These are phyloP conservation scores for Nemania sp. DNA, from an alignment of 2,329 filamentous ascomycete genomes.

Conservation along the genomic window DNA sequence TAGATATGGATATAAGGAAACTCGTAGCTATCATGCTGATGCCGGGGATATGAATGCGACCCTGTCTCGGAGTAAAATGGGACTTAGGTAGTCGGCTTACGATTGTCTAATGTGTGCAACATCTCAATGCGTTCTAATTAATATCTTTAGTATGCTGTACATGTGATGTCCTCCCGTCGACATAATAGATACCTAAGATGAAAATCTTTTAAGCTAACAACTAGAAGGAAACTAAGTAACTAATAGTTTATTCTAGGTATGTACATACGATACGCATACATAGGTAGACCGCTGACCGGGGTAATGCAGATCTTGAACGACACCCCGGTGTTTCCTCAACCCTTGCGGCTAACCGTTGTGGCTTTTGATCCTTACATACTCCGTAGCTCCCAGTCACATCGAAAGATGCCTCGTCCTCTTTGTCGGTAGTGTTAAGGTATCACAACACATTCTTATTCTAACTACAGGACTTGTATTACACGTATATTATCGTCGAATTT, in stretches of 20 bases:
- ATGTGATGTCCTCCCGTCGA: too few relatives aligned
- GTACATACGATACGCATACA: too few relatives aligned
- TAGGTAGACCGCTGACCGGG: not conserved
- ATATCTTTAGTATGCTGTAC: too few relatives aligned
- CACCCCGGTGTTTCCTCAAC: slow-evolving; percentile 1
- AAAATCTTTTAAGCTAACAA: not conserved
- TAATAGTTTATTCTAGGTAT: too few relatives aligned
- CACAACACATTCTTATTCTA: not conserved
- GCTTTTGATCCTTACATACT: slow-evolving; percentile 8
- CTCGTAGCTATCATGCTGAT: not conserved
- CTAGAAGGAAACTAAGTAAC: too few relatives aligned
- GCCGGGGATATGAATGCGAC: not conserved
- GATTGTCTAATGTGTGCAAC: too few relatives aligned
- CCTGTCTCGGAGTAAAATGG: not conserved
- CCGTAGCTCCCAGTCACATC: not conserved
- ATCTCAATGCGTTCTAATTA: too few relatives aligned
- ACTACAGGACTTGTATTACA: not conserved
- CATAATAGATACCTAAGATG: not conserved
- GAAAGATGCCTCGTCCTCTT: not conserved
- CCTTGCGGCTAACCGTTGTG: slow-evolving; percentile 22
- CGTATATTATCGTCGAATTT: too few relatives aligned
- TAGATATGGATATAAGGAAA: not conserved
- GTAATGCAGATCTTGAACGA: not conserved
- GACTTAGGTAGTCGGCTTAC: not conserved
- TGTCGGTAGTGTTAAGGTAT: not conserved